Evolutionary conservation across 2,329 filamentous ascomycete genomes (phyloP).

Genomic region (Cordyceps militaris): DNA sequence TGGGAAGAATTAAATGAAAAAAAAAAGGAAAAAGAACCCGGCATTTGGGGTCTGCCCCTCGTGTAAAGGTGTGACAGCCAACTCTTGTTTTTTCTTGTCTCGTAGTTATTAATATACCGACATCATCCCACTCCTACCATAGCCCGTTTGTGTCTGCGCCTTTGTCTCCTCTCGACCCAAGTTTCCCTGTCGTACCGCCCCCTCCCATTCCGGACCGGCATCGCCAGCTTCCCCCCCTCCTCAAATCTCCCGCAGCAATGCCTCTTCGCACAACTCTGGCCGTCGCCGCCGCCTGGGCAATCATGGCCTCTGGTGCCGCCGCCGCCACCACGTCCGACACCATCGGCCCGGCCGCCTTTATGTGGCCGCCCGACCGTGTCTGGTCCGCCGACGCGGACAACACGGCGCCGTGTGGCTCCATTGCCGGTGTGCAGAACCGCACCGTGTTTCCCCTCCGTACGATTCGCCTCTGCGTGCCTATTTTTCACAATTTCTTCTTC

Average conservation of each 20-base stretch:
- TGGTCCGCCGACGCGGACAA: slow-evolving; percentile 51
- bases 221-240: not conserved
- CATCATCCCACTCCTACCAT: not conserved
- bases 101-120: not conserved
- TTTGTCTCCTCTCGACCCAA: not conserved
- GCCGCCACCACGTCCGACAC: slow-evolving; percentile 18
- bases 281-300: slow-evolving; percentile 8
- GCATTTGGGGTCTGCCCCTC: not conserved
- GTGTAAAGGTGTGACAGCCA: not conserved
- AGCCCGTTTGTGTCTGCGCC: not conserved
- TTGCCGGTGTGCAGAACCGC: slow-evolving; percentile 38
- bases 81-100: not conserved
- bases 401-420: slow-evolving; percentile 49
- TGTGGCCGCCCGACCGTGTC: slow-evolving; percentile 52
- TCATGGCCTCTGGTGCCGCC: slow-evolving; percentile 8
- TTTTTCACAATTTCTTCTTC: not conserved
- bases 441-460: slow-evolving; percentile 50
- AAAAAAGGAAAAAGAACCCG: not conserved
- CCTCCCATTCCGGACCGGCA: not conserved
- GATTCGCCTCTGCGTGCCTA: not conserved
- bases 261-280: slow-evolving; percentile 16
- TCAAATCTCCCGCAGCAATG: slow-evolving; percentile 13
- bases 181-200: not conserved
- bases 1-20: not conserved
- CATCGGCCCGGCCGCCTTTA: slow-evolving; percentile 50